Evolutionary conservation across 371 early-diverging fungal species (phyloP).

Genomic region (Mortierella sp.): DNA sequence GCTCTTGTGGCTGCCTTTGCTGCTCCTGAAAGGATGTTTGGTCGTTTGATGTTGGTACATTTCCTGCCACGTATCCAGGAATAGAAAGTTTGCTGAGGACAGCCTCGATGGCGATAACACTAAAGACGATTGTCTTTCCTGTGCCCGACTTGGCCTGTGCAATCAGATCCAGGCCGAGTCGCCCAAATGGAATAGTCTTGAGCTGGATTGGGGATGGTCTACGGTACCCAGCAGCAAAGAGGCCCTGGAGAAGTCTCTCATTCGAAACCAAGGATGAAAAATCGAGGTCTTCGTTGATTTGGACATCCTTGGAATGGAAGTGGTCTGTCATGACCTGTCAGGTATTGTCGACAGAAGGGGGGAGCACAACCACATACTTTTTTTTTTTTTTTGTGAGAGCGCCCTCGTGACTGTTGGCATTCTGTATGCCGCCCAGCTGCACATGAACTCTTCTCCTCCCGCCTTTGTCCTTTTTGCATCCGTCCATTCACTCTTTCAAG

Average conservation of each 20-base stretch:
- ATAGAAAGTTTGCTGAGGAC: conserved; percentile 58
- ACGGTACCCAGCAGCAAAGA: conserved; percentile 65
- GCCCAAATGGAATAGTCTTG: conserved; percentile 85
- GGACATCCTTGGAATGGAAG: conserved; percentile 64
- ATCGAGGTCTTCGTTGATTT: conserved; percentile 67
- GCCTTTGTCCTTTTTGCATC: background rate
- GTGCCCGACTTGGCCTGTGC: conserved; percentile 97
- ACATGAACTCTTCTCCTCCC: too few relatives aligned
- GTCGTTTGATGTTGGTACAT: background rate
- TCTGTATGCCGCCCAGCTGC: too few relatives aligned
- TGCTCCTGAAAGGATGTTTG: background rate
- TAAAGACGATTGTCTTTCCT: conserved; percentile 97
- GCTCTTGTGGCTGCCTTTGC: conserved; percentile 7
- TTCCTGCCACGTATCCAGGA: background rate
- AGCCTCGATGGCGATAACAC: conserved; percentile 86
- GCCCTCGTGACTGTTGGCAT: too few relatives aligned
- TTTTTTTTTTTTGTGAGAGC: too few relatives aligned
- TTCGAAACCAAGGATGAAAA: conserved; percentile 66
- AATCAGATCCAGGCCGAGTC: conserved; percentile 84
- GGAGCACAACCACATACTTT: too few relatives aligned
- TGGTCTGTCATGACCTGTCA: conserved; percentile 36
- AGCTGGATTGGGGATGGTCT: conserved; percentile 90
- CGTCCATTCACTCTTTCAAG: background rate
- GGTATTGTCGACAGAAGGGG: background rate
- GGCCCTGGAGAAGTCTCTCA: conserved; percentile 59